Evolutionary conservation across 768 basidiomycete species (phyloP).

Genomic region (Amanita rubescens): DNA sequence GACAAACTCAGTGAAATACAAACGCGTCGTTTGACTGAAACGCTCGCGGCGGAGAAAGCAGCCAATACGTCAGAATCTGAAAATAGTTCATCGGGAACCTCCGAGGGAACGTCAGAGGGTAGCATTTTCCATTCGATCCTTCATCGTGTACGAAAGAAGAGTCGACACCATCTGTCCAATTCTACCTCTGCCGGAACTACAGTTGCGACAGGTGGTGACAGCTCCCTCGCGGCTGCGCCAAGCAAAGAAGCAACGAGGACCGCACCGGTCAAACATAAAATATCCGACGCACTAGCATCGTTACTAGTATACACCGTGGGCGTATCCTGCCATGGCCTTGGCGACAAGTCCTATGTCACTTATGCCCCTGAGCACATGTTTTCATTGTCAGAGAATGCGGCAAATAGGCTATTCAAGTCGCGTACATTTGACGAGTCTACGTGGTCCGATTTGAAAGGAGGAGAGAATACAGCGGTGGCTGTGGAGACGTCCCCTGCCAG

Average conservation of each 20-base stretch:
- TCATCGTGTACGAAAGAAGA: conserved; percentile 24
- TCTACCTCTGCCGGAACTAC: background rate
- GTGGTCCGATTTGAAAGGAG: background rate
- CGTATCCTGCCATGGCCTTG: conserved; percentile 90
- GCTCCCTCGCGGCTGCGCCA: background rate
- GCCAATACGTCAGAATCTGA: conserved; percentile 31
- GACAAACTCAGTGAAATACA: conserved; percentile 10
- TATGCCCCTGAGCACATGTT: conserved; percentile 89
- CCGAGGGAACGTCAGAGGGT: conserved; percentile 14
- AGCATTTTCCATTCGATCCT: conserved; percentile 33
- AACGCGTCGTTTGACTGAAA: conserved; percentile 1
- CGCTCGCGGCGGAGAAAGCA: background rate
- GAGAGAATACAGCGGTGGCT: background rate
- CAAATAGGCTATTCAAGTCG: conserved; percentile 66
- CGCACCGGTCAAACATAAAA: conserved; percentile 44
- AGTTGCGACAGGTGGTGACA: background rate
- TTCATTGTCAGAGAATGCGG: conserved; percentile 82
- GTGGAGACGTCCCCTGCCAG: background rate
- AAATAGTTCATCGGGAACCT: background rate
- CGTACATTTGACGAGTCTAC: background rate
- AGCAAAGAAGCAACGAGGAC: background rate
- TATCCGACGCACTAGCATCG: conserved; percentile 64
- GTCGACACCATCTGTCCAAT: background rate
- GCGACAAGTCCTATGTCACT: conserved; percentile 63
- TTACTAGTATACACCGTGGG: conserved; percentile 96